Evolutionary conservation across 768 basidiomycete species (phyloP).

Genomic region (Russula brevipes): DNA sequence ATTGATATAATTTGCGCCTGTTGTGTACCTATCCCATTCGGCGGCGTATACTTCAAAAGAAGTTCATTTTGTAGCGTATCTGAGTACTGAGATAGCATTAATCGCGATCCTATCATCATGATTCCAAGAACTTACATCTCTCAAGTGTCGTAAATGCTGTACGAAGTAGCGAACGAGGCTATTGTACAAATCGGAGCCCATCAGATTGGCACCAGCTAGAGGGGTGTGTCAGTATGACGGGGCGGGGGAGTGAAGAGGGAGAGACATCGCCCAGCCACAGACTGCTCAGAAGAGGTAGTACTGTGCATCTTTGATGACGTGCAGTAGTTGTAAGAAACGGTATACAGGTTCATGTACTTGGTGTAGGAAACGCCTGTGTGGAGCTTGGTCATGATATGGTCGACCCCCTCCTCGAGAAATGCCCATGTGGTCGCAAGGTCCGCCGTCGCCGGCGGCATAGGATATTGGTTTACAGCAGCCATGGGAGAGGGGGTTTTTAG

Average conservation of each 20-base stretch:
- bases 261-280: conserved; percentile 50
- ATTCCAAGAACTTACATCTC: conserved; percentile 47
- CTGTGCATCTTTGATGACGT: conserved; percentile 76
- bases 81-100: conserved; percentile 49
- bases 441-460: conserved; percentile 58
- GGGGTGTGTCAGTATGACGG: conserved; percentile 2
- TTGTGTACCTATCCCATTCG: conserved; percentile 97
- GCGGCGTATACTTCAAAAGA: conserved; percentile 78
- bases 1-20: conserved; percentile 95
- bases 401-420: conserved; percentile 81
- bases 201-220: conserved; percentile 84
- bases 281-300: conserved; percentile 38
- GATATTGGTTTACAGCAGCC: conserved; percentile 20
- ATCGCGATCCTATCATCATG: conserved; percentile 24
- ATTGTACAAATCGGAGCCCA: conserved; percentile 97
- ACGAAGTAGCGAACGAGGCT: conserved; percentile 90
- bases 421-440: conserved; percentile 85
- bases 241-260: not conserved
- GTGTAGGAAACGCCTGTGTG: conserved; percentile 86
- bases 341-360: conserved; percentile 84
- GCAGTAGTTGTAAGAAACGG: conserved; percentile 97
- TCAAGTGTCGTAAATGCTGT: conserved; percentile 62
- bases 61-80: conserved; percentile 82
- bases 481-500: conserved; percentile 8
- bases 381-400: conserved; percentile 89